These are phyloP conservation scores for Flaveria bidentis DNA, from an alignment of 129 eudicot species.

Conservation along the genomic window DNA sequence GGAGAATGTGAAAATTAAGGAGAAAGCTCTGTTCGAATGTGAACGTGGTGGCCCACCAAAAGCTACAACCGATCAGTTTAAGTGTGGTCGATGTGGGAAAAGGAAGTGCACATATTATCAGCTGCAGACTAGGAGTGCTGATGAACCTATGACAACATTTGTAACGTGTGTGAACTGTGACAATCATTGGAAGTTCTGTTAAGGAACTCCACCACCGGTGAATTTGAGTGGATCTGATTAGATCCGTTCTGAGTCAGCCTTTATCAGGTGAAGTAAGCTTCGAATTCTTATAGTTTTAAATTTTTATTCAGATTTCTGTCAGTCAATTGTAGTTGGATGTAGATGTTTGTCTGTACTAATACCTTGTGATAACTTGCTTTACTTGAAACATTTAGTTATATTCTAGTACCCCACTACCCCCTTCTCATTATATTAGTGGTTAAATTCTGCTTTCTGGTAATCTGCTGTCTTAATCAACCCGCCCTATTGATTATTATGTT, in stretches of 20 bases:
- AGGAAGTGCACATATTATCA: conserved; percentile 74
- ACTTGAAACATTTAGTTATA: conserved; percentile 27
- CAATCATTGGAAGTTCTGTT: conserved; percentile 88
- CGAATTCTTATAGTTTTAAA: not conserved
- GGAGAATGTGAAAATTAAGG: conserved; percentile 61
- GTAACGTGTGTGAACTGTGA: conserved; percentile 91
- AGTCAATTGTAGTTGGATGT: conserved; percentile 20
- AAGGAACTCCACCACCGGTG: conserved; percentile 12
- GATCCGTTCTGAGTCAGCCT: not conserved
- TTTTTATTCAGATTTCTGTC: conserved; percentile 1
- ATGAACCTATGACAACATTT: conserved; percentile 93
- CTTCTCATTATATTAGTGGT: not conserved
- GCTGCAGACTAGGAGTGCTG: conserved; percentile 93
- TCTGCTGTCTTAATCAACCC: not conserved
- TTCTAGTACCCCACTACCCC: not conserved
- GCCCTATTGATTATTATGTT: not conserved
- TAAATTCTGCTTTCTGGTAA: conserved; percentile 5
- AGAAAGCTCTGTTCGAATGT: conserved; percentile 80
- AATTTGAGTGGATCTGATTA: not conserved
- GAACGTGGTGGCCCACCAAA: conserved; percentile 65
- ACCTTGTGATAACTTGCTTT: conserved; percentile 8
- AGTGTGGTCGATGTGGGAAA: conserved; percentile 75
- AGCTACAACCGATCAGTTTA: conserved; percentile 79
- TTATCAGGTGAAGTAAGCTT: conserved; percentile 24
- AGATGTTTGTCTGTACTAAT: conserved; percentile 8